These are phyloP conservation scores for Suhomyces bolitotheri DNA, from an alignment of 1,139 yeast species.

Conservation along the genomic window DNA sequence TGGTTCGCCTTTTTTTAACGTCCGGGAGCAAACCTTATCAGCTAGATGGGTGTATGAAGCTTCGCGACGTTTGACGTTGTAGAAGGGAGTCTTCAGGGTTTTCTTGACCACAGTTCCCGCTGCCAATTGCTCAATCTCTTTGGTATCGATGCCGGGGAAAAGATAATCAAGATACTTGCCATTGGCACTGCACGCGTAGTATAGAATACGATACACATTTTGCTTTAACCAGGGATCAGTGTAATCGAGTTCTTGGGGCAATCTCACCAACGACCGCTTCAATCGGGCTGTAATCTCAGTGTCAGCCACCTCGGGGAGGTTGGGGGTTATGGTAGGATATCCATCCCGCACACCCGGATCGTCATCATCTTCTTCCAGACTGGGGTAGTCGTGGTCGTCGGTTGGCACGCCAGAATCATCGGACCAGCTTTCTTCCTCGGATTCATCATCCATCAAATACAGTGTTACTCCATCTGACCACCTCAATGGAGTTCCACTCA, in stretches of 20 bases:
- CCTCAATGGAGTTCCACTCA: too few relatives aligned
- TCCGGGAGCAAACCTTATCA: constrained; percentile 64
- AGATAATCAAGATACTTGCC: constrained; percentile 29
- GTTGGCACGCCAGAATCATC: too few relatives aligned
- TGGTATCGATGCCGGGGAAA: constrained; percentile 23
- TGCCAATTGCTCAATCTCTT: not conserved
- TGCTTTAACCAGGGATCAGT: constrained; percentile 5
- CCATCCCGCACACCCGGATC: too few relatives aligned
- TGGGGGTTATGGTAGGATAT: too few relatives aligned
- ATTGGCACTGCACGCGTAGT: constrained; percentile 33
- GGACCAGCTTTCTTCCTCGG: too few relatives aligned
- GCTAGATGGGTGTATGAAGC: constrained; percentile 30
- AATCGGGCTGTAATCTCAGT: not conserved
- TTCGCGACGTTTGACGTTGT: not conserved
- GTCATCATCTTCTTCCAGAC: too few relatives aligned
- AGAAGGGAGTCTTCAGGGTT: not conserved
- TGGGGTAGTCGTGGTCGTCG: too few relatives aligned
- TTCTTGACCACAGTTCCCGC: not conserved
- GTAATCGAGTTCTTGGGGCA: constrained; percentile 26
- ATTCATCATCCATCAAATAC: too few relatives aligned
- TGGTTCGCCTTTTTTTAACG: constrained; percentile 59
- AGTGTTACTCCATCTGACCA: too few relatives aligned
- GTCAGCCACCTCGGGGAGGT: not conserved
- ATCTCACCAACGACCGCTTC: constrained; percentile 29
- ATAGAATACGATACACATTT: constrained; percentile 29